phyloP scores from a whole-genome alignment of 75 land plant genomes.

The Pinus tabuliformis region DNA sequence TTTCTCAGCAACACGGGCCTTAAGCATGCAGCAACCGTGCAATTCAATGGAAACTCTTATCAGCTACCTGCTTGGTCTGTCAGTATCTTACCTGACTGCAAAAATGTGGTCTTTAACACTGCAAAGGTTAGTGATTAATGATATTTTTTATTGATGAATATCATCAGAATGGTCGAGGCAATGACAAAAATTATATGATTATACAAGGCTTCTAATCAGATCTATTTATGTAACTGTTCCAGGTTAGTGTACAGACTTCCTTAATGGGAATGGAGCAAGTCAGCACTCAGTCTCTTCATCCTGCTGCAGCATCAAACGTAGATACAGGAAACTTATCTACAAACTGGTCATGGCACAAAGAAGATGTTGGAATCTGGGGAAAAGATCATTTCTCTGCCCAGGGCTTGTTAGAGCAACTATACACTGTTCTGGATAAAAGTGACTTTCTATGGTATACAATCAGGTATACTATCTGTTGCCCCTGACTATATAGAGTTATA shows the following conservation, averaged over 20 bases:
- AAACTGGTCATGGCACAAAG: slow-evolving; percentile 15
- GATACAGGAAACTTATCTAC: not conserved
- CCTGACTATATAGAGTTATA: not conserved
- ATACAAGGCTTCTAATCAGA: not conserved
- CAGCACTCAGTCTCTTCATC: not conserved
- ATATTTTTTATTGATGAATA: slow-evolving; percentile 1
- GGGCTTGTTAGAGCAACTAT: slow-evolving; percentile 63
- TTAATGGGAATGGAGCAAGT: slow-evolving; percentile 5
- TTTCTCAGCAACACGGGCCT: slow-evolving; percentile 28
- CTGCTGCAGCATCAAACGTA: not conserved
- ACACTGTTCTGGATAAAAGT: slow-evolving; percentile 52
- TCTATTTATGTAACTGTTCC: slow-evolving; percentile 1
- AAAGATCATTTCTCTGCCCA: slow-evolving; percentile 19
- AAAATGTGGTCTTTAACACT: slow-evolving; percentile 39
- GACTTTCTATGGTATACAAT: slow-evolving; percentile 93
- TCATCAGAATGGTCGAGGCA: not conserved
- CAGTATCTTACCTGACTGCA: slow-evolving; percentile 49
- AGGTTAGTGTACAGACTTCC: slow-evolving; percentile 29
- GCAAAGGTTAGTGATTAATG: slow-evolving; percentile 38
- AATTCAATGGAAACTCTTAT: slow-evolving; percentile 32
- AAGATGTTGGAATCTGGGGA: slow-evolving; percentile 22
- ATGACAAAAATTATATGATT: not conserved
- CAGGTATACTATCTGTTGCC: slow-evolving; percentile 36
- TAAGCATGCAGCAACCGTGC: slow-evolving; percentile 14
- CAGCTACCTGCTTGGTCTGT: slow-evolving; percentile 48